Evolutionary conservation across 257 asterid genomes (phyloP).

Genomic region (Solanum acaule): DNA sequence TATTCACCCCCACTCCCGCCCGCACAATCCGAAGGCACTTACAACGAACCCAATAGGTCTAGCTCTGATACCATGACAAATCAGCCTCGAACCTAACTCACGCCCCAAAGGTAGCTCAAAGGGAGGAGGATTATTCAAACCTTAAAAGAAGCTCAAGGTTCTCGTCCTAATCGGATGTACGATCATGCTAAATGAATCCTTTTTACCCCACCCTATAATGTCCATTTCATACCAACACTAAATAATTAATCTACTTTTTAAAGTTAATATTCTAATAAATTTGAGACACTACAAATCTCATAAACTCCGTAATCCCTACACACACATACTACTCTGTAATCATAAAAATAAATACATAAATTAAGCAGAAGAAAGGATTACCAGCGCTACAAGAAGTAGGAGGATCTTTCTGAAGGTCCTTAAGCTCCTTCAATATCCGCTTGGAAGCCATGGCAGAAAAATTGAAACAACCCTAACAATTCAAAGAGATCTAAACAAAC

Average conservation of each 20-base stretch:
- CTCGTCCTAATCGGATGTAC: background rate
- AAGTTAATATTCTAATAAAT: background rate
- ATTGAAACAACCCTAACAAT: background rate
- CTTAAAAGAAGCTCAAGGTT: background rate
- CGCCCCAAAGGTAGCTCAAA: background rate
- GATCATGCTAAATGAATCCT: background rate
- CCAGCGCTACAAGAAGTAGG: constrained; percentile 1
- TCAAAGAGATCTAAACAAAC: background rate
- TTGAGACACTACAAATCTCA: background rate
- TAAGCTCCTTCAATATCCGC: background rate
- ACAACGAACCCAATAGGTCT: background rate
- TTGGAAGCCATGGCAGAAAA: background rate
- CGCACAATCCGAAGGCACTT: background rate
- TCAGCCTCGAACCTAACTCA: background rate
- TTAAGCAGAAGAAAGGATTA: background rate
- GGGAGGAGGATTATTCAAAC: background rate
- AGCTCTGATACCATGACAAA: background rate
- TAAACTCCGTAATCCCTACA: background rate
- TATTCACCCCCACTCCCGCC: background rate
- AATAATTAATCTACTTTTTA: background rate
- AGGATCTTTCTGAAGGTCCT: constrained; percentile 1
- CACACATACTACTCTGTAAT: background rate
- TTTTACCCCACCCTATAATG: background rate
- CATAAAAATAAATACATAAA: background rate
- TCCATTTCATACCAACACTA: background rate